Evolutionary conservation across 495 filamentous ascomycete genomes (phyloP), one percentile per base, ranked within the genome.

Genomic region (Astrothelium subdiscretum): DNA sequence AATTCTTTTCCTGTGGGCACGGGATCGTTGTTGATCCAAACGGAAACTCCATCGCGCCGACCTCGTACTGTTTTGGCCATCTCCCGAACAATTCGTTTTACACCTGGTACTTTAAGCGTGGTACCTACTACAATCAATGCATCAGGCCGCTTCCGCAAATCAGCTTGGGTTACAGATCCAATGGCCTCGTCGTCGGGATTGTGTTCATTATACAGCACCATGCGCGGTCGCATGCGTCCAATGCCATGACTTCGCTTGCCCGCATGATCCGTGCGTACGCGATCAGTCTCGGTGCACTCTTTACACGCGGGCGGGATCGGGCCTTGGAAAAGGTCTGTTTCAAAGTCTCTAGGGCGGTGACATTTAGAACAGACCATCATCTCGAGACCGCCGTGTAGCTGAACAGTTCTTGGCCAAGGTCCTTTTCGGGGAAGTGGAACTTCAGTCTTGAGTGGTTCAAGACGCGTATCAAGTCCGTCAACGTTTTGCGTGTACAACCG

Each of bases 311-410:
- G 95, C 6, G 92, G 84, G 61, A 88, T 81, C 0, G 91, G 87
- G 32, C 92, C 89, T 62, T 87, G 81, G 74, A 98, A 98, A 32
- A 92, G 74, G 15, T 79, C 80, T n/a, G 84, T 79, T 60, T 95
- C 79, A 66, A 97, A 91, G 38, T 87, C 80, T 58, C 81, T 80
- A 6, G 95, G 76, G 65, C 89, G 80, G 64, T 83, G 81, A 73
- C 94, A 98, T 72, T 97, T 97, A 26, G 88, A 86, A 72, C 94
- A 98, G 18, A 94, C 87, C 92, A 97, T 97, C 73, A 95, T 92
- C 59, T 88, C 87, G 26, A 98, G 81, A 42, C 92, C 92, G 22
- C 94, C 94, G 66, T 98, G 94, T 24, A 98, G 83, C 73, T 97
- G 95, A 66, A 98, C 85, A 1, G 94, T 92, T 64, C 82, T 82